Evolutionary conservation across 306 rosid species (phyloP).

Genomic region (Coriaria nepalensis): DNA sequence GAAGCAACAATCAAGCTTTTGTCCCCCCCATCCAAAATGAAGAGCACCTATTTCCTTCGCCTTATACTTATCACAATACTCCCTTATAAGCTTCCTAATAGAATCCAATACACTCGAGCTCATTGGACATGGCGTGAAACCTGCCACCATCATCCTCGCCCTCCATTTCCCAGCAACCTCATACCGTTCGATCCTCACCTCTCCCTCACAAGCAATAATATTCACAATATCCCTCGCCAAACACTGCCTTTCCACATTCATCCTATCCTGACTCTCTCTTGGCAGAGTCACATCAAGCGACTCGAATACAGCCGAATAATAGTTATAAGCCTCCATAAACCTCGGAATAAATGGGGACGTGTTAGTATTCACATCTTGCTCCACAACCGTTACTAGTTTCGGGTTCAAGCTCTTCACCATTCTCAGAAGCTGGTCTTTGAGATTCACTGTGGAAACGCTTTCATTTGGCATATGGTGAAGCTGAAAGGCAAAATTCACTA

Average conservation of each 20-base stretch:
- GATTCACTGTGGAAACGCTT: slow-evolving; percentile 75
- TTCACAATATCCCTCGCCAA: slow-evolving; percentile 90
- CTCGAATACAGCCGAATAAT: slow-evolving; percentile 77
- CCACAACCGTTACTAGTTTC: slow-evolving; percentile 78
- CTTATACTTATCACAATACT: slow-evolving; percentile 59
- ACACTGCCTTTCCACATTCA: slow-evolving; percentile 90
- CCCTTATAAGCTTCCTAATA: slow-evolving; percentile 32
- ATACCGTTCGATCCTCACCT: slow-evolving; percentile 79
- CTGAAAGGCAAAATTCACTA: slow-evolving; percentile 81
- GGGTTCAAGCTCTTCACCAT: slow-evolving; percentile 85
- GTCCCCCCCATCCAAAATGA: slow-evolving; percentile 91
- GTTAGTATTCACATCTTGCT: slow-evolving; percentile 90
- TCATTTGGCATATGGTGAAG: slow-evolving; percentile 99
- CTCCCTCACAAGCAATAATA: slow-evolving; percentile 83
- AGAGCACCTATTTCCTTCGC: slow-evolving; percentile 62
- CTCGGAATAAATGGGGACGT: slow-evolving; percentile 72
- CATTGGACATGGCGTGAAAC: slow-evolving; percentile 53
- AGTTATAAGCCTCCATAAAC: slow-evolving; percentile 68
- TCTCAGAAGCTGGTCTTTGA: slow-evolving; percentile 81
- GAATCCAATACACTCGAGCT: slow-evolving; percentile 29
- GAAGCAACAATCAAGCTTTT: slow-evolving; percentile 85
- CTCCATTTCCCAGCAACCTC: slow-evolving; percentile 98
- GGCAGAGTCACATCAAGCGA: slow-evolving; percentile 88
- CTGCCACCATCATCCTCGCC: slow-evolving; percentile 96
- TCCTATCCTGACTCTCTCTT: slow-evolving; percentile 78